Evolutionary conservation across 495 filamentous ascomycete genomes (phyloP).

Genomic region (Alectoria sarmentosa): DNA sequence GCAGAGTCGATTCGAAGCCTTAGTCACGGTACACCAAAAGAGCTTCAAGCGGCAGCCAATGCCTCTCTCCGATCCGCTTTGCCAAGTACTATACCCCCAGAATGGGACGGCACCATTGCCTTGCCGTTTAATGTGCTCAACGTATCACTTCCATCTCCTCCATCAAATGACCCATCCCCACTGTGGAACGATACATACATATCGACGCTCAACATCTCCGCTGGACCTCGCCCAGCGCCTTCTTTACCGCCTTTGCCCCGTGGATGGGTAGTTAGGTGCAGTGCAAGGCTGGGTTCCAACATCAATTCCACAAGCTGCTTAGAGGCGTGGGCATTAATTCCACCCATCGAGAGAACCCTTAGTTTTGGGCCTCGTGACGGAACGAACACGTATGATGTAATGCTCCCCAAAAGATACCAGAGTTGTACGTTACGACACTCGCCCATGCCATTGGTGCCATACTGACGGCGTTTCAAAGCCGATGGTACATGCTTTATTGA

Average conservation of each 20-base stretch:
- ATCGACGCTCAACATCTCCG: neutral
- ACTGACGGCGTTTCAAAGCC: neutral
- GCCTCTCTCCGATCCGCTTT: neutral
- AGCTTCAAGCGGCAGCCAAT: neutral
- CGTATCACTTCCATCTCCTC: neutral
- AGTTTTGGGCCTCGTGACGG: neutral
- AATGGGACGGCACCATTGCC: neutral
- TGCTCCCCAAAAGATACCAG: neutral
- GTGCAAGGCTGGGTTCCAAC: neutral
- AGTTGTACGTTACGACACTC: neutral
- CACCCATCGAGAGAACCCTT: neutral
- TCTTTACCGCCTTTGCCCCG: neutral
- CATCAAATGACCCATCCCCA: neutral
- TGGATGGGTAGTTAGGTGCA: neutral
- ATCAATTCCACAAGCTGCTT: neutral
- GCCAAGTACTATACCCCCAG: neutral
- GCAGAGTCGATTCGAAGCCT: neutral
- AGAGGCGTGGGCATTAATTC: neutral
- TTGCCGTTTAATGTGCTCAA: neutral
- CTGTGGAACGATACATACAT: neutral
- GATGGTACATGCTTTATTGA: slow-evolving; percentile 1
- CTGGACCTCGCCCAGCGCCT: neutral
- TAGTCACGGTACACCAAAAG: neutral
- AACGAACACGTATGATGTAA: neutral
- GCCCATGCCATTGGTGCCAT: neutral